A percentile compares a stretch with the other conserved stretches of the same genome.
These are phyloP conservation scores for Talaromyces sp. DNA, from an alignment of 2,329 filamentous ascomycete species.

Conservation along the genomic window DNA sequence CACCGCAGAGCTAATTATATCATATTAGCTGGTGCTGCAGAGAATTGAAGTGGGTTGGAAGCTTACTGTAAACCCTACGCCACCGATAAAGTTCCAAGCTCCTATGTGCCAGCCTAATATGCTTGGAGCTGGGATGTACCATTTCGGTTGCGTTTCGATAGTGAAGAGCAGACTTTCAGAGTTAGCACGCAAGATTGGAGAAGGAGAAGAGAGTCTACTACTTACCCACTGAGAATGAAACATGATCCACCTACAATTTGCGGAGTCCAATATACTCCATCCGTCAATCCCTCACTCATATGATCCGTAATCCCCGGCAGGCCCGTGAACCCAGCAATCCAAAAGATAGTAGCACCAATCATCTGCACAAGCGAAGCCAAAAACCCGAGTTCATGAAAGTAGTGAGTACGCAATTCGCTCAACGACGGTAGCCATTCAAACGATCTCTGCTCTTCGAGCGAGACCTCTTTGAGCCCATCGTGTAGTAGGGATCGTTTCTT, in stretches of 20 bases:
- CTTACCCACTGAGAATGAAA: constrained; percentile 55
- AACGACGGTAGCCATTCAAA: constrained; percentile 62
- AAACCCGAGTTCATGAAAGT: constrained; percentile 61
- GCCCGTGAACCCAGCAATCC: constrained; percentile 60
- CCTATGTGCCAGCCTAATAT: constrained; percentile 67
- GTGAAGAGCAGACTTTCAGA: constrained; percentile 54
- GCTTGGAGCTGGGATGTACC: constrained; percentile 57
- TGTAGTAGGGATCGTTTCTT: constrained; percentile 40
- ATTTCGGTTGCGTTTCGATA: constrained; percentile 62
- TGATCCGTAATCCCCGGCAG: constrained; percentile 55
- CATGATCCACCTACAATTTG: constrained; percentile 61
- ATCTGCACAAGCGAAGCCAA: constrained; percentile 58
- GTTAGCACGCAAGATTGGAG: background rate
- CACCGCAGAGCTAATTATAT: constrained; percentile 49
- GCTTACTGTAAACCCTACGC: constrained; percentile 57
- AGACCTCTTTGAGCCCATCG: constrained; percentile 23
- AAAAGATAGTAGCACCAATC: constrained; percentile 61
- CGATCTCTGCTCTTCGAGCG: constrained; percentile 22
- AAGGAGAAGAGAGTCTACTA: background rate
- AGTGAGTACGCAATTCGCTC: constrained; percentile 58
- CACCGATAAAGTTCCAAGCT: constrained; percentile 63
- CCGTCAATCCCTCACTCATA: constrained; percentile 47
- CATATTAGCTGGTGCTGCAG: background rate
- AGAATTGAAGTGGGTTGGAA: background rate
- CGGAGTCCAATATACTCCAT: constrained; percentile 61